Base-by-base conservation (phyloP, 495 filamentous ascomycete species). In the Staphylotrichum tortipilum region DNA sequence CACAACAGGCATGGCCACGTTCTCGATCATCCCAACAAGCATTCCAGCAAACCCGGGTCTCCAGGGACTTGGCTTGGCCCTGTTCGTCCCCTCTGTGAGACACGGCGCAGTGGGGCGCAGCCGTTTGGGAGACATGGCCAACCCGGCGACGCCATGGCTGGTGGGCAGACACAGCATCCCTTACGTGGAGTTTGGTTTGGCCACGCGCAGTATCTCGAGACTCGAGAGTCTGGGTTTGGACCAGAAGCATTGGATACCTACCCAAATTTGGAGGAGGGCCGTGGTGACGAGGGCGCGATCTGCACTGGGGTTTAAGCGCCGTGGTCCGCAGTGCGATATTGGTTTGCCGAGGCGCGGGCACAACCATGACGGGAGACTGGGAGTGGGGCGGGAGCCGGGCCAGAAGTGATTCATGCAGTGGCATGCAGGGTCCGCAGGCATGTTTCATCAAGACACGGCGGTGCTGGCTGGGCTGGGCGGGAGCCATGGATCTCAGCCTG, bases 301-400 rank as follows among this genome's bases (percentile, higher is more conserved):
- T 19, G 44, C 44, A 19, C 50, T 22, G 44, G 26, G 9, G 21
- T 7, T 31, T 54, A 56, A 56, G 57, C 53, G 51, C 52, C 43
- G 21, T 51, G 53, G 52, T 50, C 53, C 47, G 48, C 43, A 38
- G 54, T 39, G 51, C 39, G 47, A 49, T 48, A 24, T 31, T 44
- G 29, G 43, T 43, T n/a, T 57, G 47, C 50, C 47, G 42, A 33
- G n/a, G 24, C 28, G 24, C n/a, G 37, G 30, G 11, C 38, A 43
- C 38, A 39, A 38, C n/a, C n/a, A n/a, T n/a, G n/a, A n/a, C n/a
- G n/a, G n/a, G n/a, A 35, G 17, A 33, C 2, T 12, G 23, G 17
- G 26, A 40, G 26, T 33, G 39, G 52, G 52, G 40, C 39, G 22
- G 49, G 38, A 21, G 35, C 21, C 21, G 44, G 31, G 23, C n/a